A percentile compares a stretch with the other conserved stretches of the same genome.
Evolutionary conservation across 306 rosid genomes (phyloP).

Genomic region (Hippophae rhamnoides): DNA sequence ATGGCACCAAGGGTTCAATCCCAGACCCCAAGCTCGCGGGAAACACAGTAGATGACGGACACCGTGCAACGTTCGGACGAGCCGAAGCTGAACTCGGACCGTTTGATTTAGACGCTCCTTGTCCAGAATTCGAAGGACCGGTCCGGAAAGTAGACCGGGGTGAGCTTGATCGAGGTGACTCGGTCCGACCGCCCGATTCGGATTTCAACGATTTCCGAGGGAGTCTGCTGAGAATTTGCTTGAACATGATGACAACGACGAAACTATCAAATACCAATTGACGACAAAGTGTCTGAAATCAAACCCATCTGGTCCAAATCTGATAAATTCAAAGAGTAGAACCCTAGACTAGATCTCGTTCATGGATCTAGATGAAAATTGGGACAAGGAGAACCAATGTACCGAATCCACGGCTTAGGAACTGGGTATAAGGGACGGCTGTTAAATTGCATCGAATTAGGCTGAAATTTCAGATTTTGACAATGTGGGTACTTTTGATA

Average conservation of each 20-base stretch:
- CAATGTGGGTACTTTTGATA: conserved; percentile 8
- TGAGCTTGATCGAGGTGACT: conserved; percentile 40
- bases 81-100: conserved; percentile 30
- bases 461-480: conserved; percentile 30
- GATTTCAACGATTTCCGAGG: conserved; percentile 63
- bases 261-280: conserved; percentile 9
- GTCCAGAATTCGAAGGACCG: conserved; percentile 23
- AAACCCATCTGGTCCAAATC: conserved; percentile 30
- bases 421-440: conserved; percentile 20
- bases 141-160: conserved; percentile 32
- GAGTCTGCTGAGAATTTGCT: conserved; percentile 76
- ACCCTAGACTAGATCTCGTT: conserved; percentile 51
- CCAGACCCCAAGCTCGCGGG: conserved; percentile 73
- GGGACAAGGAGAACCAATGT: conserved; percentile 11
- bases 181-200: conserved; percentile 49
- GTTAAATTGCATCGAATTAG: conserved; percentile 13
- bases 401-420: conserved; percentile 18
- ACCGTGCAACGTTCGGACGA: conserved; percentile 30
- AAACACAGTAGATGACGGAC: conserved; percentile 68
- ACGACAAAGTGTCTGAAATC: conserved; percentile 24
- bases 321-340: conserved; percentile 5
- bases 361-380: conserved; percentile 22
- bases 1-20: conserved; percentile 70
- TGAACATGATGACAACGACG: conserved; percentile 49
- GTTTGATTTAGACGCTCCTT: conserved; percentile 26